phyloP scores from a whole-genome alignment of 164 flowering plant genomes.

The Vitis riparia region DNA sequence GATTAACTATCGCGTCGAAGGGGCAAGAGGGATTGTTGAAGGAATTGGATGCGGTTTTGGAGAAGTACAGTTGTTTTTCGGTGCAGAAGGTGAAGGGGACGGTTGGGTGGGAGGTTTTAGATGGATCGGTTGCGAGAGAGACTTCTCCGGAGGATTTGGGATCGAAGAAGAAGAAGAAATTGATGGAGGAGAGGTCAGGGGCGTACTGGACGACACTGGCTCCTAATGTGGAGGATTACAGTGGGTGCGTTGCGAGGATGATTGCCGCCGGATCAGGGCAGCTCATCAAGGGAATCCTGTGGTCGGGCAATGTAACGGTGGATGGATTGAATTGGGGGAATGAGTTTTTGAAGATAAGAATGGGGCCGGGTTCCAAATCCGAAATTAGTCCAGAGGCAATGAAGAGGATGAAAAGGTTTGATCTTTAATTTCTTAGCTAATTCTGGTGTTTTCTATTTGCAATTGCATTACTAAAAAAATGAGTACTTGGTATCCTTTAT shows the following conservation, averaged over 20 bases:
- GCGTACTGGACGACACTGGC: slow-evolving; percentile 97
- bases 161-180: slow-evolving; percentile 41
- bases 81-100: slow-evolving; percentile 37
- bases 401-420: slow-evolving; percentile 73
- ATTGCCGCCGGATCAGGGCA: slow-evolving; percentile 86
- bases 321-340: slow-evolving; percentile 84
- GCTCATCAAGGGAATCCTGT: slow-evolving; percentile 74
- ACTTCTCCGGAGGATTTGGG: slow-evolving; percentile 43
- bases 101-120: slow-evolving; percentile 31
- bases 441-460: no score
- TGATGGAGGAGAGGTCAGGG: slow-evolving; percentile 61
- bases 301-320: slow-evolving; percentile 95
- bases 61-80: slow-evolving; percentile 57
- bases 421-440: no score
- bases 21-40: slow-evolving; percentile 62
- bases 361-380: slow-evolving; percentile 30
- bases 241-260: slow-evolving; percentile 57
- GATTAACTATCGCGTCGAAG: slow-evolving; percentile 77
- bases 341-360: slow-evolving; percentile 60
- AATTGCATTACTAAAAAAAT: no score
- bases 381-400: slow-evolving; percentile 59
- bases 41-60: slow-evolving; percentile 62
- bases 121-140: slow-evolving; percentile 23
- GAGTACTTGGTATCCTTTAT: no score
- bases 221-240: slow-evolving; percentile 95